These are phyloP conservation scores for Sugiyamaella grinbergsii DNA, from an alignment of 1,139 yeast species.

Conservation along the genomic window DNA sequence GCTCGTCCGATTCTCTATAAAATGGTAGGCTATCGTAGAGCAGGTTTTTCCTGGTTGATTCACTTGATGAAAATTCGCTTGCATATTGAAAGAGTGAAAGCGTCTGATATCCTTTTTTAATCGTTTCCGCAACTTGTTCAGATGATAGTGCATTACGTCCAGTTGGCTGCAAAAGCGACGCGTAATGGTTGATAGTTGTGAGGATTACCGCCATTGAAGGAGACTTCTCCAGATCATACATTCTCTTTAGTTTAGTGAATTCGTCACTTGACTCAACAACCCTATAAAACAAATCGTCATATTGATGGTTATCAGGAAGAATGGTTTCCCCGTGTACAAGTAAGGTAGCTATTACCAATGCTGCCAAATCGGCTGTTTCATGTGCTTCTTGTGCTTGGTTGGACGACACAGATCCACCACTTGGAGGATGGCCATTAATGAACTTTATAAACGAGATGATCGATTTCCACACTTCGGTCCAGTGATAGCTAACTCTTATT, in stretches of 20 bases:
- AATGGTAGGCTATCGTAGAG: slow-evolving; percentile 34
- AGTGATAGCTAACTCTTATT: slow-evolving; percentile 38
- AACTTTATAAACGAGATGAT: slow-evolving; percentile 38
- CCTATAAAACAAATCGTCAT: slow-evolving; percentile 43
- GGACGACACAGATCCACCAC: slow-evolving; percentile 15
- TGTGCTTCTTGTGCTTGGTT: slow-evolving; percentile 24
- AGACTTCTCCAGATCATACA: slow-evolving; percentile 24
- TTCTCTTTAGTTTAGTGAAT: slow-evolving; percentile 29
- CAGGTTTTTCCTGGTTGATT: slow-evolving; percentile 22
- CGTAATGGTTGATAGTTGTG: slow-evolving; percentile 20
- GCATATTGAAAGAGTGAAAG: slow-evolving; percentile 35
- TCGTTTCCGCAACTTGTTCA: slow-evolving; percentile 33
- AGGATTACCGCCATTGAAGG: slow-evolving; percentile 24
- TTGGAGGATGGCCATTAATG: slow-evolving; percentile 32
- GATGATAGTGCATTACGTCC: slow-evolving; percentile 27
- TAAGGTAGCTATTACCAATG: slow-evolving; percentile 37
- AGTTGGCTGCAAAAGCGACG: slow-evolving; percentile 12
- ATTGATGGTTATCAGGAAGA: slow-evolving; percentile 35
- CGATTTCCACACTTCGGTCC: slow-evolving; percentile 46
- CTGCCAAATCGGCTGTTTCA: slow-evolving; percentile 33
- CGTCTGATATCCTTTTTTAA: slow-evolving; percentile 38
- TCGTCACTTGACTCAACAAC: slow-evolving; percentile 37
- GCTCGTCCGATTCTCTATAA: slow-evolving; percentile 35
- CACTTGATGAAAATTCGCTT: slow-evolving; percentile 22
- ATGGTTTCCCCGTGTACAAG: slow-evolving; percentile 42